These are phyloP conservation scores for Sphaerulina vaccinii DNA, from an alignment of 2,329 filamentous ascomycete species.

Conservation along the genomic window DNA sequence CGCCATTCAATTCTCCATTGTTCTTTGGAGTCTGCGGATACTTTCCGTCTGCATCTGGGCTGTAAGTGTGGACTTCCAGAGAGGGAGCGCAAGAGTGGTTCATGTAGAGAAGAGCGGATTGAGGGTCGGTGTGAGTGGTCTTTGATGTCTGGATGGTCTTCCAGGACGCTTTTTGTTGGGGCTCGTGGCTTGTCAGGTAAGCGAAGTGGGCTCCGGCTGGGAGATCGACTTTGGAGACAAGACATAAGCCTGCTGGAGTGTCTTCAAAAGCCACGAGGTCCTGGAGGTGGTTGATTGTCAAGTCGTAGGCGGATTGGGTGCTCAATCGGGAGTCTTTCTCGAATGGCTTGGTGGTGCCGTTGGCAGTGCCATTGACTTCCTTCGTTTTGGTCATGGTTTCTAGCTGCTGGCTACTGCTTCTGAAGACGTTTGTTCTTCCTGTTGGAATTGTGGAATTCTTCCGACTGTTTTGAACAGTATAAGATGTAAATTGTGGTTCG, in stretches of 20 bases:
- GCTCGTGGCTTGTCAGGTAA: constrained; percentile 49
- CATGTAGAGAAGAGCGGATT: constrained; percentile 57
- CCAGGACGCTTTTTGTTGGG: constrained; percentile 47
- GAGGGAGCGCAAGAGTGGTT: constrained; percentile 56
- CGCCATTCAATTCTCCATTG: constrained; percentile 21
- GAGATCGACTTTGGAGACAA: constrained; percentile 51
- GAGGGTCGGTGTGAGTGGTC: constrained; percentile 55
- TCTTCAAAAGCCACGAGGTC: constrained; percentile 41
- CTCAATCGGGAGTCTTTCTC: constrained; percentile 11
- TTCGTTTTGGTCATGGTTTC: constrained; percentile 16
- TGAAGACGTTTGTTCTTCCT: neutral
- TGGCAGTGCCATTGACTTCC: constrained; percentile 13
- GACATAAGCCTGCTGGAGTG: constrained; percentile 43
- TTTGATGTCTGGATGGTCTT: constrained; percentile 53
- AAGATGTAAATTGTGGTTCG: no score
- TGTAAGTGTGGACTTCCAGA: constrained; percentile 53
- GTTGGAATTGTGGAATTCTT: neutral
- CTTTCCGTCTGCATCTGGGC: constrained; percentile 27
- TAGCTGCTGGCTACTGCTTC: neutral
- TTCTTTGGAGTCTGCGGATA: constrained; percentile 28
- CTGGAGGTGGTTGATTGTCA: constrained; percentile 37
- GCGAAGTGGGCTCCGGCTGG: constrained; percentile 53
- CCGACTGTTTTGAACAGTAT: neutral
- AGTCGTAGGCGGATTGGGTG: constrained; percentile 23
- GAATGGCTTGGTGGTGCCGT: constrained; percentile 14